Base-by-base conservation (phyloP, 164 flowering plant species). In the Magnolia officinalis region DNA sequence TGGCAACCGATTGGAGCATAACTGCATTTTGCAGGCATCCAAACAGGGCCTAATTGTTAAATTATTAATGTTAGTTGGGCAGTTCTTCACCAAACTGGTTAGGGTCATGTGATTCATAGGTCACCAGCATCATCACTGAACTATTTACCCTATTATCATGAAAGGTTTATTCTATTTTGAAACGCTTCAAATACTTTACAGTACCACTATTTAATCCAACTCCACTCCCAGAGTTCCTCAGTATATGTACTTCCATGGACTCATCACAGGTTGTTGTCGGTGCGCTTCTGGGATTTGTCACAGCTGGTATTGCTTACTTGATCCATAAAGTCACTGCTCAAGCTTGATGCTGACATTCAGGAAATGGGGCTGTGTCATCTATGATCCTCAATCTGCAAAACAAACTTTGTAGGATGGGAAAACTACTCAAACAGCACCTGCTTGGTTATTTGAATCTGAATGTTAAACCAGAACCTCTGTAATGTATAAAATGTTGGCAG, bases 241-340 rank as follows among this genome's bases (percentile, higher is more conserved):
- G 7, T 45, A 68, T 29, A 16, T 68, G 49, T 67, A 68, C 29
- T 49, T 24, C 63, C 26, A 11, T 50, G 51, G 63, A 37, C 26
- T 49, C 21, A 19, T 74, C 49, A 18, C 83, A 87, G 88, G 89
- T 85, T 51, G 19, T 83, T 73, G 90, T 86, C 76, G 90, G 90
- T 77, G 85, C 75, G 31, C 50, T 86, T 50, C 80, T 87, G 58
- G 90, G 88, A 75, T 9, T 83, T 58, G 73, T 75, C 71, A 84
- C 80, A 66, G 86, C 88, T 16, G 64, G 70, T 19, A 49, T 84
- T 72, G 77, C 51, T 8, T 71, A 76, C 69, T 74, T 83, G 63
- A 74, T 84, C 61, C 67, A 50, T 18, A 59, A 8, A 45, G 74
- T 52, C 20, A 26, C 8, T 37, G 23, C 58, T 52, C 71, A 76